Conservation (phyloP, 2,329 filamentous ascomycete genomes). For the Cordyceps militaris region DNA sequence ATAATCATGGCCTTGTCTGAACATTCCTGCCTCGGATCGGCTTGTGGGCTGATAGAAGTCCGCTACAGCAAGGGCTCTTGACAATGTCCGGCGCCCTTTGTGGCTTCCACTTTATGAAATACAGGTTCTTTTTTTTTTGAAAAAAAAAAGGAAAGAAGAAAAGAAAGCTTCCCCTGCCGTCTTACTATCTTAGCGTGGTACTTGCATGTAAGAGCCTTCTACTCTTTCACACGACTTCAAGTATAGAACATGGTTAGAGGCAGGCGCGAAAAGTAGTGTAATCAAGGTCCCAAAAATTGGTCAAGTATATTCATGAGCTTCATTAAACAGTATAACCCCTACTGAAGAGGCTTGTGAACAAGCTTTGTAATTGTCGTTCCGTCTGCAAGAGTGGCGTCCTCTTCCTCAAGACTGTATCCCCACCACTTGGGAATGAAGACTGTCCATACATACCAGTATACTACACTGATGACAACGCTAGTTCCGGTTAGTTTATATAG, state of each 20-base stretch:
- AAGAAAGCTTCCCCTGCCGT: no score
- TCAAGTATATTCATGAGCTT: neutral
- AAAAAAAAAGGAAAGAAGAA: no score
- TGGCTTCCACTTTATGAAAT: no score
- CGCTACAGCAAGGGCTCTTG: neutral
- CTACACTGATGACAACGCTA: conserved; percentile 49
- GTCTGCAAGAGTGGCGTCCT: conserved; percentile 52
- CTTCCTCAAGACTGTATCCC: conserved; percentile 57
- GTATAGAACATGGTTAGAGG: no score
- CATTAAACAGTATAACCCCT: neutral
- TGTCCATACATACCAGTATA: conserved; percentile 66
- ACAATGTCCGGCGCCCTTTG: no score
- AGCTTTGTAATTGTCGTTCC: conserved; percentile 60
- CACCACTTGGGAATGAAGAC: conserved; percentile 51
- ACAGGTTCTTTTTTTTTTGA: no score
- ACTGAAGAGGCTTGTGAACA: conserved; percentile 22
- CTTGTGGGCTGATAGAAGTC: no score
- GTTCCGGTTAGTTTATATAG: neutral
- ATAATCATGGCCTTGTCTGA: neutral
- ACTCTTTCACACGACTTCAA: no score
- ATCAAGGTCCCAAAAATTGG: no score
- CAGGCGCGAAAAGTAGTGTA: no score
- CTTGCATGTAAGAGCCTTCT: no score
- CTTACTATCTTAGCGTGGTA: no score
- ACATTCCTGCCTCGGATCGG: neutral